Evolutionary conservation across 352 stramenopile species (phyloP), one percentile per base, ranked within the genome.

Genomic region (Halophytophthora polymorphica): DNA sequence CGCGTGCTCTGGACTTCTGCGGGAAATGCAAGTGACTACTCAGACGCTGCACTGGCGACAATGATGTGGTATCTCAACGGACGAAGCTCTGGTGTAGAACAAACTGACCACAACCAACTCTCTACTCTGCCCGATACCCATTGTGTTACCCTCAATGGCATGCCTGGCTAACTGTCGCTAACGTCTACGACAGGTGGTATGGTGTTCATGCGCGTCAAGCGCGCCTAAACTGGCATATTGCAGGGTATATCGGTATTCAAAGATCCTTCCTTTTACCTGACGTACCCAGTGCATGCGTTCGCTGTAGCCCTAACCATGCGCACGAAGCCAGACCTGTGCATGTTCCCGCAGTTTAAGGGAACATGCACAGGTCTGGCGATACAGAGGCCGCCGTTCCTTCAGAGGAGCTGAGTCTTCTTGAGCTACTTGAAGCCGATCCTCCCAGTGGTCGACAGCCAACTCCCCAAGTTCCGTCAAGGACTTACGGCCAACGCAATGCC

Each of bases 41-140:
- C 50, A 14, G 53, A 61, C 23, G 45, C 53, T 3, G 3, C 53
- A 0, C 38, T 55, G 6, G 45, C 48, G 2, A 33, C 45, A 21
- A 61, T 61, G 38, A 46, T 47, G 45, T 55, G 39, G 53, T 50
- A 55, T 22, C 18, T 55, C 4, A 51, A 61, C 34, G 45, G 53
- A 6, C 53, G 45, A 23, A 61, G 46, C 47, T 58, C 42, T 5
- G 58, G 53, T 15, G 43, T 42, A 15, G 52, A 66, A 31, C 52
- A 54, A 45, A 7, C 58, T 13, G 42, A 58, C 17, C 61, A 61
- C 23, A 48, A 50, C n/a, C 58, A 61, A 3, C 41, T 61, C 6
- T 61, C 35, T 13, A 38, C 58, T 21, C 49, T 51, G 11, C 38
- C 39, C 19, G 53, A 45, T 55, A 42, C 22, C 17, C 12, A 10